Conservation (phyloP, 2,329 filamentous ascomycete species). For the Colletotrichum euphorbiae region DNA sequence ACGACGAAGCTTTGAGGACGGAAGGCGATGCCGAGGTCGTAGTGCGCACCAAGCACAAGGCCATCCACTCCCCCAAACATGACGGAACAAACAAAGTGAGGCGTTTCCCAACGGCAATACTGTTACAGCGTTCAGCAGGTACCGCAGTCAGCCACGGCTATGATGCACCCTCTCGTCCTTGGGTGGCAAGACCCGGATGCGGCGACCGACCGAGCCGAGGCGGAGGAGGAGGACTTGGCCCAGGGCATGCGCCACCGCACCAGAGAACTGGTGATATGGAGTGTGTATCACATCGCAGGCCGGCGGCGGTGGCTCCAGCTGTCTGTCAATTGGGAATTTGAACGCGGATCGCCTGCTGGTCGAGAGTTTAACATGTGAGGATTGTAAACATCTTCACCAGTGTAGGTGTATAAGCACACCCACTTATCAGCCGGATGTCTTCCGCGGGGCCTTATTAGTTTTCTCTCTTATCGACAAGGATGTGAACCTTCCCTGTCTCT, state of each 20-base stretch:
- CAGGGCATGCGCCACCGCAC: slow-evolving; percentile 1
- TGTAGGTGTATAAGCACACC: slow-evolving; percentile 11
- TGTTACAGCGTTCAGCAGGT: too few relatives aligned
- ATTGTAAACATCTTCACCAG: slow-evolving; percentile 32
- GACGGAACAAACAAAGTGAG: not conserved
- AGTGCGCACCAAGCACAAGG: slow-evolving; percentile 2
- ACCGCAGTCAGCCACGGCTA: not conserved
- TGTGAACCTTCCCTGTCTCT: not conserved
- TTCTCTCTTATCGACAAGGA: slow-evolving; percentile 28
- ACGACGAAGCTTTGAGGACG: slow-evolving; percentile 2
- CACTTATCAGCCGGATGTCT: slow-evolving; percentile 29
- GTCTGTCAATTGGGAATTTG: slow-evolving; percentile 34
- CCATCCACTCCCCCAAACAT: not conserved
- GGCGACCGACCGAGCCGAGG: slow-evolving; percentile 9
- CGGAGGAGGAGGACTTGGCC: not conserved
- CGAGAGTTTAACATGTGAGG: slow-evolving; percentile 23
- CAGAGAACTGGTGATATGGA: slow-evolving; percentile 8
- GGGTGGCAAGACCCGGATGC: slow-evolving; percentile 10
- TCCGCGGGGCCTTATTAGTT: slow-evolving; percentile 35
- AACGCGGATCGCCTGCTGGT: slow-evolving; percentile 28
- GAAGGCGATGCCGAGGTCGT: slow-evolving; percentile 11
- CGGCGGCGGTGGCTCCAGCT: slow-evolving; percentile 18
- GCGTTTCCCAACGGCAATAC: not conserved
- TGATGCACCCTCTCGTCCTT: not conserved
- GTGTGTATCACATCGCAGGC: slow-evolving; percentile 1